Evolutionary conservation across 192 early-diverging fungal genomes (phyloP), one percentile per base, ranked within the genome.

Genomic region (Entomortierella chlamydospora): DNA sequence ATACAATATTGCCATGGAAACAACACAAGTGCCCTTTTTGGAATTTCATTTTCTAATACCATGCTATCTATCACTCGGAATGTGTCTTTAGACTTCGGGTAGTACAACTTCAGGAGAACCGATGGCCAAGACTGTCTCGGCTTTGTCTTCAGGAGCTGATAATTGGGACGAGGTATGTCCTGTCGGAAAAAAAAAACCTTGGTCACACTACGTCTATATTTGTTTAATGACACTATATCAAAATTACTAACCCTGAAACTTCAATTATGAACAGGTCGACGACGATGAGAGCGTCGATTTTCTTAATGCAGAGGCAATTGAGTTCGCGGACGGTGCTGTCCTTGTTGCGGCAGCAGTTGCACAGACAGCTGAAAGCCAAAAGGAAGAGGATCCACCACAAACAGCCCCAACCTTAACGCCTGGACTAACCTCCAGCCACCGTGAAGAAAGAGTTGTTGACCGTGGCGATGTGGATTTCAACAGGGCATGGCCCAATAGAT

Each of bases 101-200:
- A 61, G 23, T 26, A 50, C 43, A 6, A 25, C 28, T 0, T 56
- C 74, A 12, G 67, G 76, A 17, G 76, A 79, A n/a, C 68, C 76
- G 4, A 79, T 79, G 76, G 57, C 76, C 2, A 79, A 79, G 25
- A 66, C 76, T 2, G 63, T 79, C 20, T 70, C 76, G 0, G 42
- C 68, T 12, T 37, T 79, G 31, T 79, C 72, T 13, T 42, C 62
- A 17, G 76, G 68, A 12, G 76, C 61, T 3, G 68, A 79, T 34
- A 79, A 79, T 43, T 79, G 76, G 76, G 76, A 79, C 41, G 76
- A 79, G 57, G 76, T 70, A 66, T 55, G 61, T 47, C 6, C 4
- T 7, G 10, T 37, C 10, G 34, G 34, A 37, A 10, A 37, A 37
- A 37, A 37, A 37, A 10, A 37, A 37, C n/a, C n/a, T 43, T 26